phyloP scores from a whole-genome alignment of 352 stramenopile species.

The Globisporangium polare region DNA sequence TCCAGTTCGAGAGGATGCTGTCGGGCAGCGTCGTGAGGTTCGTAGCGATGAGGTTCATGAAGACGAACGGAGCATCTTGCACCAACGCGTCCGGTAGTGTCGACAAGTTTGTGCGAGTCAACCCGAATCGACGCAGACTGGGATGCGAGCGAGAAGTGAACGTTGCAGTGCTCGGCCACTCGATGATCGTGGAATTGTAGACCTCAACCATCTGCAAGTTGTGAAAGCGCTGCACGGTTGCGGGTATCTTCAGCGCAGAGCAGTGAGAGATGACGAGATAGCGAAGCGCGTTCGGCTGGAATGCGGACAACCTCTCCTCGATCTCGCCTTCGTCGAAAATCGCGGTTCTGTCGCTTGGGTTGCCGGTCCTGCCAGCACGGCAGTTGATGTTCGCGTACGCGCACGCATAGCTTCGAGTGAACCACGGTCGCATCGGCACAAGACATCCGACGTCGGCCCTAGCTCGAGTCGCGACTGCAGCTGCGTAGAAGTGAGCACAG shows the following conservation, averaged over 20 bases:
- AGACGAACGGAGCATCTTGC: slow-evolving; percentile 11
- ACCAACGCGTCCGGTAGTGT: slow-evolving; percentile 5
- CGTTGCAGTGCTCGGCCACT: slow-evolving; percentile 14
- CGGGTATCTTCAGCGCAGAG: slow-evolving; percentile 13
- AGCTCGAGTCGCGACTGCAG: neutral
- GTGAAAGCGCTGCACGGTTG: slow-evolving; percentile 9
- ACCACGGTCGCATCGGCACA: slow-evolving; percentile 20
- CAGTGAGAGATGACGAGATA: slow-evolving; percentile 22
- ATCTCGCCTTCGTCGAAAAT: neutral
- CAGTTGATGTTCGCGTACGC: slow-evolving; percentile 23
- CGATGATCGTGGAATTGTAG: slow-evolving; percentile 23
- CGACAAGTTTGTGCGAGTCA: slow-evolving; percentile 7
- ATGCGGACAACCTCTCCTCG: neutral
- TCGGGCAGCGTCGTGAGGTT: slow-evolving; percentile 10
- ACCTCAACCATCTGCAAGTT: slow-evolving; percentile 18
- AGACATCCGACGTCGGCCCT: neutral
- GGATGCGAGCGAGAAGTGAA: slow-evolving; percentile 2
- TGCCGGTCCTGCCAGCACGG: neutral
- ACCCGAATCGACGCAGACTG: neutral
- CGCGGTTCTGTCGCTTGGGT: neutral
- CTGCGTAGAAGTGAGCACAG: slow-evolving; percentile 2
- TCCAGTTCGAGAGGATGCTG: slow-evolving; percentile 6
- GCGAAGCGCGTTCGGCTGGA: slow-evolving; percentile 13
- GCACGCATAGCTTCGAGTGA: slow-evolving; percentile 17
- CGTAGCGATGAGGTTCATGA: slow-evolving; percentile 11